phyloP scores from a whole-genome alignment of 2,329 filamentous ascomycete species.

The Nemania serpens region DNA sequence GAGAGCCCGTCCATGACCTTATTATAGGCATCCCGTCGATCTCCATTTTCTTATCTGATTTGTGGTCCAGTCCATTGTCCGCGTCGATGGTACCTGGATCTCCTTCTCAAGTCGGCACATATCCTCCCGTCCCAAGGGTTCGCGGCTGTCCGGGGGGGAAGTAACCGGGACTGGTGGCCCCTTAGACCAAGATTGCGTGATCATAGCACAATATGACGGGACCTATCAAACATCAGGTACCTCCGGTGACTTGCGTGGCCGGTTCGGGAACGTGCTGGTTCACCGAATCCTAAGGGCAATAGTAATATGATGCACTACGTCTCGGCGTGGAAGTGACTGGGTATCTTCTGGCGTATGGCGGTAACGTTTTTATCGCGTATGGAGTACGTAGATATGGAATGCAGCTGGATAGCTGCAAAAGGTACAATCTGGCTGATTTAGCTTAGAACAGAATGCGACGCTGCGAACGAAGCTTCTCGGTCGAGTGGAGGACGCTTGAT shows the following conservation, averaged over 20 bases:
- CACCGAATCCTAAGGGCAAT: not conserved
- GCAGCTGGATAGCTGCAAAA: conserved; percentile 15
- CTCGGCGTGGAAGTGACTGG: not conserved
- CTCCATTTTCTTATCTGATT: conserved; percentile 22
- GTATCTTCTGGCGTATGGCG: not conserved
- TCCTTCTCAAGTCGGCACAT: not conserved
- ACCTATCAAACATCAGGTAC: no score
- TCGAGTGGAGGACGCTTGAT: not conserved
- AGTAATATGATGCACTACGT: not conserved
- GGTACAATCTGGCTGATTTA: conserved; percentile 9
- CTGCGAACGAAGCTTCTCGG: conserved; percentile 9
- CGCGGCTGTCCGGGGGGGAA: not conserved
- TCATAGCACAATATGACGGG: conserved; percentile 27
- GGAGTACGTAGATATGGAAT: no score
- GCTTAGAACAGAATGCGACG: conserved; percentile 22
- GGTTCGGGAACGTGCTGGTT: conserved; percentile 1
- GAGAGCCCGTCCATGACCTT: not conserved
- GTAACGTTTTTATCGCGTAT: no score
- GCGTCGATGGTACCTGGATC: conserved; percentile 1
- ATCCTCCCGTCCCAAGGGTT: conserved; percentile 7
- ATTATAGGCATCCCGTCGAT: conserved; percentile 16
- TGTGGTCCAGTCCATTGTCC: not conserved
- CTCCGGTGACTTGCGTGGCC: not conserved
- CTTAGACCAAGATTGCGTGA: conserved; percentile 30
- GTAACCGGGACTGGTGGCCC: conserved; percentile 1